Conservation (phyloP, 2,329 filamentous ascomycete genomes). For the Colletotrichum coccodes region DNA sequence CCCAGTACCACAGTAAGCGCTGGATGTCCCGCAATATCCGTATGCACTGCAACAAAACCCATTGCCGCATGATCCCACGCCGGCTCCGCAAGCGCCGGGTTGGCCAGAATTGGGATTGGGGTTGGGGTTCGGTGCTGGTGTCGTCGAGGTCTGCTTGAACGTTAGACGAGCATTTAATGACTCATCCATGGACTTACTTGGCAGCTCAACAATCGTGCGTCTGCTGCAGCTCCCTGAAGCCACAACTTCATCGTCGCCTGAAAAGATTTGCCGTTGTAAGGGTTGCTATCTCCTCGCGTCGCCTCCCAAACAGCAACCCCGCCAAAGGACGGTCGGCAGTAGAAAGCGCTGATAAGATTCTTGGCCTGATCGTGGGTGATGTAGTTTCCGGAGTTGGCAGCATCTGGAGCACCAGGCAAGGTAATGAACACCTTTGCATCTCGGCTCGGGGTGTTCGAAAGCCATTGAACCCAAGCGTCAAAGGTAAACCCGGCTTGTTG, state of each 20-base stretch:
- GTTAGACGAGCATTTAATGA: background rate
- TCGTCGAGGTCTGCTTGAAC: background rate
- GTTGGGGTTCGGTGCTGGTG: background rate
- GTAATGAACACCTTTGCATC: constrained; percentile 43
- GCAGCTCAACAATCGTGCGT: constrained; percentile 1
- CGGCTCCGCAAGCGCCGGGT: constrained; percentile 19
- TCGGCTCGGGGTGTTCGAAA: constrained; percentile 38
- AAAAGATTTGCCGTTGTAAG: constrained; percentile 30
- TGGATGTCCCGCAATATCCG: constrained; percentile 32
- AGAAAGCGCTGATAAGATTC: constrained; percentile 39
- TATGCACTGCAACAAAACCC: constrained; percentile 34
- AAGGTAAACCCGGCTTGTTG: constrained; percentile 41
- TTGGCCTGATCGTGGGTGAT: constrained; percentile 35
- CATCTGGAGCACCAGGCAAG: constrained; percentile 39
- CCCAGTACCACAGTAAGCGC: constrained; percentile 31
- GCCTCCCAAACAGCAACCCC: constrained; percentile 46
- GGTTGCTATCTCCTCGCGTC: constrained; percentile 33
- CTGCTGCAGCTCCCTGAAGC: constrained; percentile 14
- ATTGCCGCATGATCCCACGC: constrained; percentile 9
- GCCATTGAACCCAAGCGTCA: constrained; percentile 39
- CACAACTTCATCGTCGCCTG: constrained; percentile 28
- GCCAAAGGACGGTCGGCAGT: constrained; percentile 39
- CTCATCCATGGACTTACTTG: background rate
- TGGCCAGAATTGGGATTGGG: background rate
- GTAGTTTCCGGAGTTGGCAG: constrained; percentile 38